Evolutionary conservation across 352 stramenopile genomes (phyloP), one percentile per base, ranked within the genome.

Genomic region (Globisporangium acanthophoron): DNA sequence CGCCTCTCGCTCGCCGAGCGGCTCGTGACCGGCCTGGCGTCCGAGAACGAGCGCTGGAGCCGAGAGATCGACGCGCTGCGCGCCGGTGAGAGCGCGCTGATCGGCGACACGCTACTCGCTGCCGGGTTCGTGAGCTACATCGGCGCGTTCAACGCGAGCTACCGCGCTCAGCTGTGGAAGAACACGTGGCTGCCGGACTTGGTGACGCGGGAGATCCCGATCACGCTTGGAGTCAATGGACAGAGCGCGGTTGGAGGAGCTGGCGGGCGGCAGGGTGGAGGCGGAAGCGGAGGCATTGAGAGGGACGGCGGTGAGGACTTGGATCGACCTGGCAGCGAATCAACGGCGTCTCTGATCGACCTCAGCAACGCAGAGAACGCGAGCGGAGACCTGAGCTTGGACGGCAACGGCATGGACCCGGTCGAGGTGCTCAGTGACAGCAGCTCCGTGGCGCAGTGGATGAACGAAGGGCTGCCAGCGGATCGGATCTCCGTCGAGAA

Each of bases 401-500:
- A 20, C 9, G 52, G 16, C 0, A 15, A 52, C 37, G 67, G 64
- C 2, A 66, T 97, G 12, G 91, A 98, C 59, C 92, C 91, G 0
- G 67, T 98, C 9, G 69, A 84, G 24, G 87, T 97, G 52, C 70
- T 98, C 0, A 95, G 83, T 35, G 82, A 92, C 53, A 88, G 86
- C 13, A 87, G 84, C 33, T 58, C 89, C 5, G 74, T 96, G 1
- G 92, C 90, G 0, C 78, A 96, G 49, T 97, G 90, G 92, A 89
- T 96, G 83, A 96, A 97, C 56, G 89, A 97, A 74, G 87, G 86
- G 0, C 64, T 98, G 0, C 90, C 90, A 2, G 76, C 89, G 0
- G 90, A 98, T 62, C 76, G 88, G 6, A 96, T 98, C 15, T 97
- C 87, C 11, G 82, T 96, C 15, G 92, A 98, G 58, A 98, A 97